Conservation (phyloP, 1,284 basidiomycete species). For the Sporisorium exsertum region DNA sequence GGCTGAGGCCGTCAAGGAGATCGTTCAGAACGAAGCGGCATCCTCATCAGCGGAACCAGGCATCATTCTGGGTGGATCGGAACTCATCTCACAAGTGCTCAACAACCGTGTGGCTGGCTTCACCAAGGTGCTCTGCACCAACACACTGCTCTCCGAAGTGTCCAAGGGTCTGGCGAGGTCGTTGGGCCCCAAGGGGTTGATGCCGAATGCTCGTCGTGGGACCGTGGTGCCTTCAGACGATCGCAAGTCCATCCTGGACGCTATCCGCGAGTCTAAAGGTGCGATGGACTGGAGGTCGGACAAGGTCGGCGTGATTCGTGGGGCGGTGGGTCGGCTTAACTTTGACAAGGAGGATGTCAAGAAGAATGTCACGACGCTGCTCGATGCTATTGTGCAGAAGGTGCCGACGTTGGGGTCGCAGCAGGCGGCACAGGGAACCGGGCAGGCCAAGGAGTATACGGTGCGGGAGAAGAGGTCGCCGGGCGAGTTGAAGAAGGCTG, state of each 20-base stretch:
- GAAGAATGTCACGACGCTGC: constrained; percentile 82
- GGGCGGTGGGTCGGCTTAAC: constrained; percentile 72
- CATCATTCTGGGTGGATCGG: constrained; percentile 62
- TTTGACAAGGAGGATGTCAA: constrained; percentile 82
- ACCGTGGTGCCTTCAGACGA: constrained; percentile 88
- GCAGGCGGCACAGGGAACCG: constrained; percentile 34
- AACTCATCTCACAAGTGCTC: constrained; percentile 62
- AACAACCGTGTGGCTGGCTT: constrained; percentile 60
- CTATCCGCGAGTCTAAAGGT: constrained; percentile 82
- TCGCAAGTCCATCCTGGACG: constrained; percentile 72
- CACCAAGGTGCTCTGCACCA: constrained; percentile 85
- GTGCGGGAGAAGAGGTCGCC: constrained; percentile 29
- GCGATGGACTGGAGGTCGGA: constrained; percentile 94
- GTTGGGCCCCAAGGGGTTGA: constrained; percentile 91
- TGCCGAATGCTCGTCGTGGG: constrained; percentile 93
- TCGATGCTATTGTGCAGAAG: constrained; percentile 75
- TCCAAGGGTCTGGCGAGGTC: constrained; percentile 80
- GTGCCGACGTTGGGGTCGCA: constrained; percentile 50
- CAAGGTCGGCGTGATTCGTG: constrained; percentile 84
- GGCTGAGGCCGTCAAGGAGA: constrained; percentile 48
- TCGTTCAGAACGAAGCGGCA: constrained; percentile 38
- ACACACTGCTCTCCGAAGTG: constrained; percentile 81
- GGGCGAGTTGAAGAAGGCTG: constrained; percentile 52
- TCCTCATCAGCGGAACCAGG: constrained; percentile 25
- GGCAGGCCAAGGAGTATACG: constrained; percentile 37